Evolutionary conservation across 768 basidiomycete genomes (phyloP), one percentile per base, ranked within the genome.

Genomic region (Naganishia randhawae): DNA sequence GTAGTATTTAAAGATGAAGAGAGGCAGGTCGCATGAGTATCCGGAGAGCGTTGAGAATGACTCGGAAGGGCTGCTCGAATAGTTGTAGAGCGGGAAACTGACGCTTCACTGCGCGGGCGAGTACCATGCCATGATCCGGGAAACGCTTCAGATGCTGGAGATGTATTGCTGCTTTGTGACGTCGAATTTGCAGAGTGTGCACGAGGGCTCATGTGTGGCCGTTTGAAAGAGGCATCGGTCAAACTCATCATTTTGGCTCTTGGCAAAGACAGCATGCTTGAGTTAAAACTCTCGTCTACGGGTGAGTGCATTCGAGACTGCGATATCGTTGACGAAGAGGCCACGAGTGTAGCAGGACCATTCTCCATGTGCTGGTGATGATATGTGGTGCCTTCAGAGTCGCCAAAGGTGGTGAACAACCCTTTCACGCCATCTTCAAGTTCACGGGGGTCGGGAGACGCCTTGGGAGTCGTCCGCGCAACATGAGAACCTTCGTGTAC

Each of bases 101-200:
- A 65, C 64, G 50, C 73, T 75, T 17, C 75, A 39, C 48, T 68
- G 66, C 2, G 55, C 41, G 31, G 53, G 25, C 50, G 33, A 22
- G 55, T 41, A 13, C 71, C 65, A 19, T 66, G 67, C 16, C 71
- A 61, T 51, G 74, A 74, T 14, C 73, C 72, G 16, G 51, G 73
- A 10, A 35, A n/a, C n/a, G 2, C 33, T 4, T 37, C 54, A 29
- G 54, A 29, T 25, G 1, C 19, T 11, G 27, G 25, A 7, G 25
- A 29, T 45, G 4, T 48, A 22, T 17, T n/a, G 13, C 29, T 33
- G 45, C 41, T 29, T 11, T 39, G 70, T 31, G 76, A 73, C 3
- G 71, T 72, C 25, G 77, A 76, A 41, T 73, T 76, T 13, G 71
- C 71, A 16, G 77, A 77, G 55, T 74, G 73, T 0, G 76, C 70